Percentiles rank a stretch among this genome's conserved stretches.
These are phyloP conservation scores for Cladophialophora yegresii DNA, from an alignment of 2,329 filamentous ascomycete species.

Conservation along the genomic window DNA sequence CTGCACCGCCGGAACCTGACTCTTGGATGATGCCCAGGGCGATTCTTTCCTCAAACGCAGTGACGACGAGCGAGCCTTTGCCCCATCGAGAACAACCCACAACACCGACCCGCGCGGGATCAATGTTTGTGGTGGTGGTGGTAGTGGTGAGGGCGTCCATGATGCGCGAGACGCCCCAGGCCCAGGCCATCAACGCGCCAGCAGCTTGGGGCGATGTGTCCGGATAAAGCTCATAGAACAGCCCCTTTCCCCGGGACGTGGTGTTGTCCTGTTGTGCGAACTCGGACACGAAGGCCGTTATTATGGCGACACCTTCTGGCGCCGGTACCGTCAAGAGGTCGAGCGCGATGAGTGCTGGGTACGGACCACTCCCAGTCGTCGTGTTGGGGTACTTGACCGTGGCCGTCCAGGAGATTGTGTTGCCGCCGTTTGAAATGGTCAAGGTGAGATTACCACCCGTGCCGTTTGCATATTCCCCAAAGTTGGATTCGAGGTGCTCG, in stretches of 20 bases:
- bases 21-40: conserved; percentile 65
- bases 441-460: conserved; percentile 51
- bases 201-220: conserved; percentile 52
- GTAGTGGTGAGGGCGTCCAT: conserved; percentile 60
- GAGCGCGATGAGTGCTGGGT: conserved; percentile 61
- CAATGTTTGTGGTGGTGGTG: conserved; percentile 51
- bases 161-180: conserved; percentile 63
- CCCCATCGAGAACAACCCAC: conserved; percentile 67
- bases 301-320: conserved; percentile 57
- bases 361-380: conserved; percentile 48
- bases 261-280: conserved; percentile 54
- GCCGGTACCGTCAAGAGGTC: conserved; percentile 59
- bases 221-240: conserved; percentile 63
- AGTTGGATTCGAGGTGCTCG: conserved; percentile 9
- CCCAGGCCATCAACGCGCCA: conserved; percentile 63
- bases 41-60: conserved; percentile 61
- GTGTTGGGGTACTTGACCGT: conserved; percentile 45
- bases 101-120: conserved; percentile 55
- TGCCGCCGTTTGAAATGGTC: conserved; percentile 48
- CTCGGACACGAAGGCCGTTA: conserved; percentile 61
- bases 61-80: conserved; percentile 64
- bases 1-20: conserved; percentile 62
- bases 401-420: conserved; percentile 51
- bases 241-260: conserved; percentile 57
- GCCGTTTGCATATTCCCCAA: conserved; percentile 24